phyloP scores from a whole-genome alignment of 2,329 filamentous ascomycete genomes.

The Trichoderma simmonsii region DNA sequence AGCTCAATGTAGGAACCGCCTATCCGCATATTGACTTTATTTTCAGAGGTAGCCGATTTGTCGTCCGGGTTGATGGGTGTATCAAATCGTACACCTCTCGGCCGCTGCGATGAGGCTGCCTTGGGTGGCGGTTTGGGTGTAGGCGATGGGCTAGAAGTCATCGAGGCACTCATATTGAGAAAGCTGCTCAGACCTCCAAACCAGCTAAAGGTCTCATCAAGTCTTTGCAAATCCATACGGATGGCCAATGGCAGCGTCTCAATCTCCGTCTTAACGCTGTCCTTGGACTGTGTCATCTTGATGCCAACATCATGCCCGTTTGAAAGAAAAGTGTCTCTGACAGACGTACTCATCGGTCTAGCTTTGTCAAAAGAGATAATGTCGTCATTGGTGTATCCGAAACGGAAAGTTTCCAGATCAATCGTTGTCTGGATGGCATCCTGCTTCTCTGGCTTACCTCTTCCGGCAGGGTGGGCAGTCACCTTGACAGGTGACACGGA shows the following conservation, averaged over 20 bases:
- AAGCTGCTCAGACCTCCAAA: slow-evolving; percentile 92
- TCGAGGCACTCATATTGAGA: slow-evolving; percentile 80
- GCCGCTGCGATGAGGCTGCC: slow-evolving; percentile 41
- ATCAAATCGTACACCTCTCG: slow-evolving; percentile 58
- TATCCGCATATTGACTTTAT: slow-evolving; percentile 73
- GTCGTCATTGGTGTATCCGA: slow-evolving; percentile 61
- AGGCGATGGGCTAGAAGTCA: slow-evolving; percentile 67
- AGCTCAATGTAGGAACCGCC: slow-evolving; percentile 74
- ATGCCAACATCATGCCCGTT: slow-evolving; percentile 57
- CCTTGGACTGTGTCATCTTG: slow-evolving; percentile 46
- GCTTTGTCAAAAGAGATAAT: slow-evolving; percentile 61
- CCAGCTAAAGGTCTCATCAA: slow-evolving; percentile 84
- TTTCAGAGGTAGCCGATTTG: slow-evolving; percentile 45
- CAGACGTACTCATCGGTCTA: slow-evolving; percentile 56
- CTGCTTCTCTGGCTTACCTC: slow-evolving; percentile 28
- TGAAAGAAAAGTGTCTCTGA: slow-evolving; percentile 56
- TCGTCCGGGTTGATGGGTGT: slow-evolving; percentile 50
- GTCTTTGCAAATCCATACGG: slow-evolving; percentile 69
- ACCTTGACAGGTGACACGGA: slow-evolving; percentile 26
- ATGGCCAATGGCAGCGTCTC: slow-evolving; percentile 75
- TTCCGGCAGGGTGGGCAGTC: slow-evolving; percentile 14
- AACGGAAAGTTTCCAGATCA: slow-evolving; percentile 55
- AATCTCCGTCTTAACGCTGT: slow-evolving; percentile 56
- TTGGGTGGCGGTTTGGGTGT: slow-evolving; percentile 34
- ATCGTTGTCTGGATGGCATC: slow-evolving; percentile 36